These are phyloP conservation scores for Cupressus sempervirens DNA, from an alignment of 75 land plant species.

Conservation along the genomic window DNA sequence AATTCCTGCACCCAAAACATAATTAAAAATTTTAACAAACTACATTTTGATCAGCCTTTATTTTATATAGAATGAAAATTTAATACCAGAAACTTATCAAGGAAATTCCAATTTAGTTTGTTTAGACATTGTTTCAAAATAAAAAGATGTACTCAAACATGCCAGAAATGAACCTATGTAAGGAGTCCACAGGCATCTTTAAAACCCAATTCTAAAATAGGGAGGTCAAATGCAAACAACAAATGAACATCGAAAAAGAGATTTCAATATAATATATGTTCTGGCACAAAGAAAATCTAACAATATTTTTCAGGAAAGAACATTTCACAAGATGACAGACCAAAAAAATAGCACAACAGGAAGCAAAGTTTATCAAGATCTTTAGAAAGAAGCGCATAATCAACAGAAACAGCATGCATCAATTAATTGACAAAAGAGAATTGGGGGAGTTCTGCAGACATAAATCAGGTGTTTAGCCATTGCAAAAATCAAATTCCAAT, in stretches of 20 bases:
- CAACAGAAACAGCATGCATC: not conserved
- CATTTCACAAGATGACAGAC: not conserved
- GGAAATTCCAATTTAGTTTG: not conserved
- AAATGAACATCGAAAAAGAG: not conserved
- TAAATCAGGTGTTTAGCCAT: not conserved
- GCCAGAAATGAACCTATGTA: not conserved
- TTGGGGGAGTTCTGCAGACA: not conserved
- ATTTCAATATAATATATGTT: not conserved
- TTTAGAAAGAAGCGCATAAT: not conserved
- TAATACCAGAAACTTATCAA: not conserved
- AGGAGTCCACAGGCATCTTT: not conserved
- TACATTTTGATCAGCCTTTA: not conserved
- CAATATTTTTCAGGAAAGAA: not conserved
- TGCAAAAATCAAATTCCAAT: not conserved
- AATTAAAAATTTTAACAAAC: not conserved
- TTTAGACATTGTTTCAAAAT: not conserved
- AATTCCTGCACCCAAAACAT: slow-evolving; percentile 34
- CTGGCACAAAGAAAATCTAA: not conserved
- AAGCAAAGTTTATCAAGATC: not conserved
- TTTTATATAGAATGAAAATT: not conserved
- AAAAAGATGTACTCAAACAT: not conserved
- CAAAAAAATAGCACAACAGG: not conserved
- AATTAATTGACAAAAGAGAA: not conserved
- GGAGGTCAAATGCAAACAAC: not conserved
- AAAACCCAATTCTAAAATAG: not conserved